Evolutionary conservation across 2,329 filamentous ascomycete species (phyloP), one percentile per base, ranked within the genome.

Genomic region (Ceratocystis lukuohia): DNA sequence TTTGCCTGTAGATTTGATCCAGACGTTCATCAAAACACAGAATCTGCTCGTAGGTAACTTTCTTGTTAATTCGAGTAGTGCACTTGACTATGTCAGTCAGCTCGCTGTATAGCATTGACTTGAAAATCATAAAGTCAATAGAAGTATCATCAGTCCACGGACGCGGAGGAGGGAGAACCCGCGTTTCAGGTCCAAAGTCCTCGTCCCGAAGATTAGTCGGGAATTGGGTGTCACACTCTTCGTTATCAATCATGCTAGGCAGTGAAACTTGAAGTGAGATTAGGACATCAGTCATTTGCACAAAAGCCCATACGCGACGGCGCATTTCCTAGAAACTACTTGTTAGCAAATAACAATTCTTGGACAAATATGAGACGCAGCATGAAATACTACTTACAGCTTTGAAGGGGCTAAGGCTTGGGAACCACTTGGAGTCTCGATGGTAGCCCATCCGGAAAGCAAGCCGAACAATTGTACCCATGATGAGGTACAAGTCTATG

Each of bases 161-260:
- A 66, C 88, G 79, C 0, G 87, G 84, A 1, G 83, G 81, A 0
- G 89, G 89, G 8, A 93, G 74, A 6, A 80, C 76, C 70, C 86
- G 87, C 69, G 84, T 87, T 25, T 84, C 82, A 2, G 87, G 85
- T 61, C 85, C 82, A 48, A 94, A 86, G 70, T 93, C 89, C 69
- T 92, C 88, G 70, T 94, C 89, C 72, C 89, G 89, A 17, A 93
- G 81, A 71, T 93, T 94, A 66, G 85, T 83, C 0, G 89, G 89
- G 5, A 89, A 76, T 70, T 87, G 81, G 0, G 88, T 87, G 71
- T 94, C 90, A 66, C 85, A 91, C 72, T 91, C 86, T 61, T 87
- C 80, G 12, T 87, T 82, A 69, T 88, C 83, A 30, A 92, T 86
- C 81, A 92, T 91, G 68, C 77, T 82, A 3, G 83, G 82, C 22